Conservation (phyloP, 192 early-diverging fungal genomes). For the Geosiphon pyriformis region DNA sequence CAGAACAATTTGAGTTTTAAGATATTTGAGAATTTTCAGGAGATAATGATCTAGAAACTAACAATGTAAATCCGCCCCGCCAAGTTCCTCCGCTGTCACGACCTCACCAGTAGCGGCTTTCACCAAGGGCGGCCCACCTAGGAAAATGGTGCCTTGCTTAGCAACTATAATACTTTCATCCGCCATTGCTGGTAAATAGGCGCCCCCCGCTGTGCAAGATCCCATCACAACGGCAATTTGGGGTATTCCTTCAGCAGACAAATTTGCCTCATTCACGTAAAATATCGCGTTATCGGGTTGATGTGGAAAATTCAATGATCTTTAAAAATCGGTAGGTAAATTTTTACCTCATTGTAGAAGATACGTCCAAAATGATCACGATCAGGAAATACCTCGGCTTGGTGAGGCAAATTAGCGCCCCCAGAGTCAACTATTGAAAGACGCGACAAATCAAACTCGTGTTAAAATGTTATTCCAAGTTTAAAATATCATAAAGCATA, state of each 20-base stretch:
- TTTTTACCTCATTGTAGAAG: slow-evolving; percentile 93
- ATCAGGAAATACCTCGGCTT: slow-evolving; percentile 95
- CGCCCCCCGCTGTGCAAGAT: slow-evolving; percentile 95
- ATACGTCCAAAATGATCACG: slow-evolving; percentile 91
- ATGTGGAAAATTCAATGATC: background rate
- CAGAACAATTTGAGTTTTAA: background rate
- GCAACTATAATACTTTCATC: slow-evolving; percentile 96
- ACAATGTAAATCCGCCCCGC: slow-evolving; percentile 94
- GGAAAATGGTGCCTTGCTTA: slow-evolving; percentile 94
- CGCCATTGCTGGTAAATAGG: slow-evolving; percentile 97
- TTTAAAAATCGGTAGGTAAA: too few species aligned
- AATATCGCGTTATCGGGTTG: background rate
- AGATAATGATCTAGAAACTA: slow-evolving; percentile 37
- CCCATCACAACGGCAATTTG: slow-evolving; percentile 98
- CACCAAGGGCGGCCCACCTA: slow-evolving; percentile 93
- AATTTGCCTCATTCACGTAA: slow-evolving; percentile 38
- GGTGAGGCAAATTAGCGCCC: slow-evolving; percentile 89
- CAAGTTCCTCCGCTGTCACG: slow-evolving; percentile 88
- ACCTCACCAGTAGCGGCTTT: slow-evolving; percentile 95
- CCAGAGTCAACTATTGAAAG: slow-evolving; percentile 75
- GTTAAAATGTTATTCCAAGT: background rate
- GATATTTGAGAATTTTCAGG: too few species aligned
- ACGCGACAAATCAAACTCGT: background rate
- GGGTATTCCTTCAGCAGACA: slow-evolving; percentile 78
- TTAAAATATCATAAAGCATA: slow-evolving; percentile 10